A percentile compares a stretch with the other conserved stretches of the same genome.
These are phyloP conservation scores for Saccharomycopsis sp. DNA, from an alignment of 805 yeast genomes.

Conservation along the genomic window DNA sequence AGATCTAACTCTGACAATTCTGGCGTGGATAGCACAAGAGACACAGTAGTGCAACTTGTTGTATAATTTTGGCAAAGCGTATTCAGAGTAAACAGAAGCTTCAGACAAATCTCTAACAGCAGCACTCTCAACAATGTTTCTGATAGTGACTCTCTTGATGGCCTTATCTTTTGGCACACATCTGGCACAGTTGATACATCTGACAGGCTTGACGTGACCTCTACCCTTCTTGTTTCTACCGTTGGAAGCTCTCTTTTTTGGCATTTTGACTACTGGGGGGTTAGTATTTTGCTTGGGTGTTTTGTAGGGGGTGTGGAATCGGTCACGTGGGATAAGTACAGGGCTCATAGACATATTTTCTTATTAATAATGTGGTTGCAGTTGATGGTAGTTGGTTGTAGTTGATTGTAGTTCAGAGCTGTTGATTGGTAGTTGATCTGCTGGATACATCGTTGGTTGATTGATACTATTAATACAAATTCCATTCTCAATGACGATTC, in stretches of 20 bases:
- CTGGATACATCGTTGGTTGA: too few relatives aligned
- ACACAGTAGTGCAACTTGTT: constrained; percentile 99
- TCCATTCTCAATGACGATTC: too few relatives aligned
- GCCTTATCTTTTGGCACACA: constrained; percentile 99
- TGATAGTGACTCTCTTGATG: constrained; percentile 99
- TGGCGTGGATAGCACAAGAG: constrained; percentile 99
- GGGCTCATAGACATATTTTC: too few relatives aligned
- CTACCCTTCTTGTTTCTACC: constrained; percentile 99
- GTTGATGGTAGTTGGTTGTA: too few relatives aligned
- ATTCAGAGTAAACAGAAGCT: constrained; percentile 98
- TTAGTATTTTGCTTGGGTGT: neutral
- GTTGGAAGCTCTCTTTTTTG: constrained; percentile 99
- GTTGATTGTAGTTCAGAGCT: too few relatives aligned
- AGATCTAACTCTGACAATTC: constrained; percentile 99
- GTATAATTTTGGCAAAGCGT: constrained; percentile 99
- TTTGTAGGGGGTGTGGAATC: neutral
- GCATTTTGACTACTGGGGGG: constrained; percentile 58
- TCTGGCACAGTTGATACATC: constrained; percentile 99
- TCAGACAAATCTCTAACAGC: constrained; percentile 99
- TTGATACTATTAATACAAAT: too few relatives aligned
- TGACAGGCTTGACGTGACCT: constrained; percentile 99
- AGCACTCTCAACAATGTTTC: constrained; percentile 99
- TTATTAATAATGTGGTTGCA: too few relatives aligned
- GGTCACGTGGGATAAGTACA: too few relatives aligned
- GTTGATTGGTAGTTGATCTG: too few relatives aligned